phyloP scores from a whole-genome alignment of 2,329 filamentous ascomycete genomes.

The Capronia coronata region DNA sequence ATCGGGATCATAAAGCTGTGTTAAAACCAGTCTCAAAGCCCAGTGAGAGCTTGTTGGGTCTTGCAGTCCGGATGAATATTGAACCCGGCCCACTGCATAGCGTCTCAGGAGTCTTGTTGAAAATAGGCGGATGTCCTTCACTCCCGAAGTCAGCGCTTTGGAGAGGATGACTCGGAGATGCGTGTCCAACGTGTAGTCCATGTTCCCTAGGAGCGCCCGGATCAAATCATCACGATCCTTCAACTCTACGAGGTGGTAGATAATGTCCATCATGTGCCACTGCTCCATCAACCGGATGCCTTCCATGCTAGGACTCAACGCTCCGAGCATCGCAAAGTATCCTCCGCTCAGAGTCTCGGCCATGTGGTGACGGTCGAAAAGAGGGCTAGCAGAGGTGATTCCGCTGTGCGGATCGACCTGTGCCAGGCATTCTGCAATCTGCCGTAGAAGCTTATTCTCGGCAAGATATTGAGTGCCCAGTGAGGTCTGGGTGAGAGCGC shows the following conservation, averaged over 20 bases:
- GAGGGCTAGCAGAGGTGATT: constrained; percentile 64
- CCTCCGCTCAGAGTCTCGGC: constrained; percentile 82
- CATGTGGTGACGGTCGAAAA: constrained; percentile 82
- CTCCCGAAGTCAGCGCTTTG: constrained; percentile 85
- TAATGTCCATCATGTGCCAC: constrained; percentile 99
- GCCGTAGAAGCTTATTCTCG: constrained; percentile 86
- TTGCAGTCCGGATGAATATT: constrained; percentile 32
- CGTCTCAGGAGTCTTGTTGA: constrained; percentile 80
- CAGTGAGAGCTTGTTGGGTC: constrained; percentile 70
- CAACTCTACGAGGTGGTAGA: constrained; percentile 94
- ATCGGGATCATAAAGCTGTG: constrained; percentile 93
- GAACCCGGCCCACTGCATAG: constrained; percentile 62
- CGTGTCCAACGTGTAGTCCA: constrained; percentile 83
- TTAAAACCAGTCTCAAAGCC: constrained; percentile 96
- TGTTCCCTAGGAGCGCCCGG: constrained; percentile 77
- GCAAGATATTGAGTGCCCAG: constrained; percentile 80
- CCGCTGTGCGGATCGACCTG: constrained; percentile 81
- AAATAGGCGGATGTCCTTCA: constrained; percentile 84
- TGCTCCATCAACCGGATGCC: constrained; percentile 85
- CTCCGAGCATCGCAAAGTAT: constrained; percentile 88
- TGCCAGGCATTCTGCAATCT: constrained; percentile 90
- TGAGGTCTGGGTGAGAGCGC: constrained; percentile 73
- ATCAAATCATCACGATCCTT: constrained; percentile 87
- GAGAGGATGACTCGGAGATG: constrained; percentile 89
- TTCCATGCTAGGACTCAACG: constrained; percentile 72